Base-by-base conservation (phyloP, 2,329 filamentous ascomycete species). In the Colletotrichum nymphaeae region DNA sequence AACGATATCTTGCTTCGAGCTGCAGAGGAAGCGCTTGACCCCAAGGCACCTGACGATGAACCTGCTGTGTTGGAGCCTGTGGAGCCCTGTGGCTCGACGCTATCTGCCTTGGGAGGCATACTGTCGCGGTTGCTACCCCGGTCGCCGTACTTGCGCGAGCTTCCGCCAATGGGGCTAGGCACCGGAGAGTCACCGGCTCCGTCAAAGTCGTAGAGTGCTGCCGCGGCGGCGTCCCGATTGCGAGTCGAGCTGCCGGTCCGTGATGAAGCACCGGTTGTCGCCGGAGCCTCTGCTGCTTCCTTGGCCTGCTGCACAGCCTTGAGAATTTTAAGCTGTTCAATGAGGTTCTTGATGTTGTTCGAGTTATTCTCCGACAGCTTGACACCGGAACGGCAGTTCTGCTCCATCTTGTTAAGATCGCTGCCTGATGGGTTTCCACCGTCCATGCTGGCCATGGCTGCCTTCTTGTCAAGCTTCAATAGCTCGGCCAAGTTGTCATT, bases 61-160 rank as follows among this genome's bases (percentile, higher is more conserved):
- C 74, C 24, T 83, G 83, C 75, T 79, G 81, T 66, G 76, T 79
- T 68, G 83, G 84, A 81, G 30, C 80, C 81, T 11, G 77, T 77
- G 2, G 84, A 82, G 5, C 84, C 84, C 49, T 87, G 87, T 1
- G 88, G 88, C 79, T 90, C 88, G 37, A 86, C 88, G 78, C 88
- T 90, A 74, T 90, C 89, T 9, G 86, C 84, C 76, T 90, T 89
- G 59, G 86, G 85, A 1, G 89, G 88, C 16, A 88, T 84, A 72
- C 88, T 90, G 75, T 89, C 88, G 32, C 87, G 83, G 65, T 87
- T 85, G 53, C 82, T 83, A 53, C 58, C 76, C 30, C 59, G 67
- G 35, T 79, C 81, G 11, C 83, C 83, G 46, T 81, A 80, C 65
- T 84, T 84, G 35, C 77, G 76, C 5, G 75, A 73, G 22, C 69